Evolutionary conservation across 2,329 filamentous ascomycete species (phyloP), one percentile per base, ranked within the genome.

Genomic region (Venturia carpophila): DNA sequence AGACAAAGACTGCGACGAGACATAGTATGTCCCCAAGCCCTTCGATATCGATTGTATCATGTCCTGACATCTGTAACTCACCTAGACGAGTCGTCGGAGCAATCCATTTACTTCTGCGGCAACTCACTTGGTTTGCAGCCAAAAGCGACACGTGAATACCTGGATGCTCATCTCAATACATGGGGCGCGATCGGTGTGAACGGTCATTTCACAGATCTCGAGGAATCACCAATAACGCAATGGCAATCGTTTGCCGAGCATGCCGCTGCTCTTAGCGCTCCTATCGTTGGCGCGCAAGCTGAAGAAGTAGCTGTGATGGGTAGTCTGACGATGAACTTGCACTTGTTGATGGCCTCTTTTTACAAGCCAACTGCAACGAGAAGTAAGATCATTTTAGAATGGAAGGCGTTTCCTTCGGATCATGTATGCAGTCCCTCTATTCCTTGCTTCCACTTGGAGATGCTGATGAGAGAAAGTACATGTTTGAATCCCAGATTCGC

Each of bases 361-460:
- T 67, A 67, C 60, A 60, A 58, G 43, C 66, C 66, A 2, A 56
- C 39, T 13, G 56, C 58, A 15, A 60, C 34, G 4, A 63, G 65
- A 47, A 60, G 65, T 52, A 67, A 67, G 52, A 65, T 67, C 37
- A 60, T 67, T 24, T 43, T 63, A 11, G 66, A 67, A 45, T 65
- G 66, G 62, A 67, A 67, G 17, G 60, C 66, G 1, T 67, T 67
- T 42, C 66, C 66, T 41, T 67, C 65, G 42, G 66, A 67, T 62
- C 58, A 49, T 49, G 60, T 63, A 41, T 24, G 60, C 24, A 34
- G 30, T 34, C 30, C 30, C 30, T 34, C 3, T 34, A 34, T 6
- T 34, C 30, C 30, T 34, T 6, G 30, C 30, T 34, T 34, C 30
- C 3, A 34, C 30, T 34, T 34, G 30, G 30, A 34, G 6, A 34